A percentile compares a stretch with the other conserved stretches of the same genome.
Evolutionary conservation across 1,284 basidiomycete genomes (phyloP).

Genomic region (Cryptococcus jaspeensis): DNA sequence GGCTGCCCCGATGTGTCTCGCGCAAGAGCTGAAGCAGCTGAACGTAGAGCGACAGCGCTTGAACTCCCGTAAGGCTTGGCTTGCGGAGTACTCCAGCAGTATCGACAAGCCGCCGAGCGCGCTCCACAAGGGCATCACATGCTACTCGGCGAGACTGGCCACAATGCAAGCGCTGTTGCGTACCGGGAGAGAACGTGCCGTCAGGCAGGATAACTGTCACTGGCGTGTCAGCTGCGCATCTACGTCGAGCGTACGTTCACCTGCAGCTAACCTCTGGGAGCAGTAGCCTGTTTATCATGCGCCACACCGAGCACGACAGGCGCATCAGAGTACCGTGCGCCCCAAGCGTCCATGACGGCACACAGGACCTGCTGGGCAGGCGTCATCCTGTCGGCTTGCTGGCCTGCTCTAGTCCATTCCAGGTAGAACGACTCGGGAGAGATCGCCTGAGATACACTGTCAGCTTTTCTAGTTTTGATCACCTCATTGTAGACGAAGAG

Average conservation of each 20-base stretch:
- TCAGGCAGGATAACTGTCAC: background rate
- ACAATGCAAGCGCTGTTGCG: slow-evolving; percentile 30
- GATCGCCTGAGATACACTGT: no score
- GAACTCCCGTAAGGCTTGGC: slow-evolving; percentile 34
- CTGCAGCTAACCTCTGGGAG: slow-evolving; percentile 27
- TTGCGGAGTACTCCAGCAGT: slow-evolving; percentile 24
- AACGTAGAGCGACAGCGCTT: slow-evolving; percentile 31
- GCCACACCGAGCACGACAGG: slow-evolving; percentile 34
- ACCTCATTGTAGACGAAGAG: no score
- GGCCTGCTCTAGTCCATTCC: slow-evolving; percentile 36
- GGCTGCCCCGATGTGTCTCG: no score
- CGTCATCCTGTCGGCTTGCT: slow-evolving; percentile 34
- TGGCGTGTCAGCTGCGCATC: slow-evolving; percentile 21
- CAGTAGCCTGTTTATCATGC: slow-evolving; percentile 13
- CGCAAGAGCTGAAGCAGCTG: slow-evolving; percentile 31
- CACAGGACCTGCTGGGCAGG: slow-evolving; percentile 37
- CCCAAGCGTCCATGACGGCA: slow-evolving; percentile 43
- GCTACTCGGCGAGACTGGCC: slow-evolving; percentile 24
- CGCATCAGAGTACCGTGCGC: slow-evolving; percentile 40
- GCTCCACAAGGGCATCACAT: slow-evolving; percentile 32
- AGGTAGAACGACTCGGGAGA: slow-evolving; percentile 39
- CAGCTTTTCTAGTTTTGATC: no score
- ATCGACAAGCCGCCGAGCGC: slow-evolving; percentile 34
- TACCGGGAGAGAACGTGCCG: slow-evolving; percentile 20
- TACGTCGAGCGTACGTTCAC: no score